Evolutionary conservation across 352 stramenopile species (phyloP).

Genomic region (Phytopythium oedochilum): DNA sequence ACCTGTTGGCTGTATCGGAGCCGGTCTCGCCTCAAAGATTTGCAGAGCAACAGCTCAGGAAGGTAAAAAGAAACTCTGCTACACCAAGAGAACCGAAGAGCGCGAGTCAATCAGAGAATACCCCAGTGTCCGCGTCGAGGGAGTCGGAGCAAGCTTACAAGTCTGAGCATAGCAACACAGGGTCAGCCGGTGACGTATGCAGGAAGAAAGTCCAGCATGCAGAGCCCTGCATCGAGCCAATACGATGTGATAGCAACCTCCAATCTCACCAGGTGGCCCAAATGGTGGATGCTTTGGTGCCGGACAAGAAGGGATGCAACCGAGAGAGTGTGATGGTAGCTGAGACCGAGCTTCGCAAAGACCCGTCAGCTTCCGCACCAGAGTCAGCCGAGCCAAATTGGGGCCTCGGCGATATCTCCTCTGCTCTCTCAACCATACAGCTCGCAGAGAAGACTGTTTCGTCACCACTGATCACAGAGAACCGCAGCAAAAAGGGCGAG

Average conservation of each 20-base stretch:
- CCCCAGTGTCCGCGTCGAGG: not conserved
- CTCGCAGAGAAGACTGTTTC: no score
- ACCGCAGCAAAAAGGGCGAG: no score
- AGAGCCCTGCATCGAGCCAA: no score
- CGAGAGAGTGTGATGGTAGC: not conserved
- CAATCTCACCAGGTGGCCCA: no score
- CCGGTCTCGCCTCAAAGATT: not conserved
- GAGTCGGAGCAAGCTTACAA: not conserved
- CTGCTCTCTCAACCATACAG: not conserved
- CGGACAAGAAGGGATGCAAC: not conserved
- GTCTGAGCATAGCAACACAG: no score
- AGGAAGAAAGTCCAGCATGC: not conserved
- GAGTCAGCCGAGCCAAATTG: not conserved
- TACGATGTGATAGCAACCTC: no score
- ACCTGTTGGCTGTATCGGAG: not conserved
- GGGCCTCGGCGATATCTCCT: not conserved
- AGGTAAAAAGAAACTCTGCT: no score
- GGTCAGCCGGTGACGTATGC: not conserved
- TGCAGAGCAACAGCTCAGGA: not conserved
- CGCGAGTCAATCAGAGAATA: not conserved
- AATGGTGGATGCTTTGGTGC: no score
- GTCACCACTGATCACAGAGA: no score
- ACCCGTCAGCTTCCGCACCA: not conserved
- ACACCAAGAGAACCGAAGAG: not conserved
- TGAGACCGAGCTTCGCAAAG: not conserved